Conservation (phyloP, 2,329 filamentous ascomycete genomes). For the Leptodontidium sp. region DNA sequence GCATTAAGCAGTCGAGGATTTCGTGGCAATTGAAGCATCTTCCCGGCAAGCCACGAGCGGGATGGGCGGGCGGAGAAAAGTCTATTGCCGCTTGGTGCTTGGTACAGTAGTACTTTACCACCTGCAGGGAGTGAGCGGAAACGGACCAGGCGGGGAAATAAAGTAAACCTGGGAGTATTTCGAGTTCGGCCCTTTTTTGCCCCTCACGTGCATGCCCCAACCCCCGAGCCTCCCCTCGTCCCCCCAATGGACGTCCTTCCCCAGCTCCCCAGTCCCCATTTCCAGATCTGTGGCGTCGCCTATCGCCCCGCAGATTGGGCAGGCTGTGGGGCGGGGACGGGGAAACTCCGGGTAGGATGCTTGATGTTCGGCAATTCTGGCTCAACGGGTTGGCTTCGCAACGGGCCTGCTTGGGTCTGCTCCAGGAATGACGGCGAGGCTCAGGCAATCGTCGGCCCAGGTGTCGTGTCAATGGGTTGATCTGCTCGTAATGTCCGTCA, state of each 20-base stretch:
- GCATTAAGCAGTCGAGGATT: background rate
- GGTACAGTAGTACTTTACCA: too few relatives aligned
- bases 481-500: background rate
- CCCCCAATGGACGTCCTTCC: background rate
- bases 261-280: conserved; percentile 16
- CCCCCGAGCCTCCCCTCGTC: background rate
- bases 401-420: too few relatives aligned
- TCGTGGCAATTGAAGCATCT: conserved; percentile 15
- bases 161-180: background rate
- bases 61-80: background rate
- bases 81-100: background rate
- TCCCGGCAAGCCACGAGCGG: conserved; percentile 7
- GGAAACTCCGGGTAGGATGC: conserved; percentile 13
- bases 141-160: too few relatives aligned
- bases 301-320: conserved; percentile 19
- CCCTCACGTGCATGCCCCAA: conserved; percentile 2
- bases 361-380: background rate
- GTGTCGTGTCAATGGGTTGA: conserved; percentile 1
- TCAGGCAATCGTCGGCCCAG: background rate
- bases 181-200: conserved; percentile 19
- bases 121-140: too few relatives aligned
- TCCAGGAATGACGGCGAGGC: background rate
- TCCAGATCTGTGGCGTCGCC: conserved; percentile 14
- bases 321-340: conserved; percentile 33
- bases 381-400: background rate